These are phyloP conservation scores for Phytophthora quininea DNA, from an alignment of 352 stramenopile species.

Conservation along the genomic window DNA sequence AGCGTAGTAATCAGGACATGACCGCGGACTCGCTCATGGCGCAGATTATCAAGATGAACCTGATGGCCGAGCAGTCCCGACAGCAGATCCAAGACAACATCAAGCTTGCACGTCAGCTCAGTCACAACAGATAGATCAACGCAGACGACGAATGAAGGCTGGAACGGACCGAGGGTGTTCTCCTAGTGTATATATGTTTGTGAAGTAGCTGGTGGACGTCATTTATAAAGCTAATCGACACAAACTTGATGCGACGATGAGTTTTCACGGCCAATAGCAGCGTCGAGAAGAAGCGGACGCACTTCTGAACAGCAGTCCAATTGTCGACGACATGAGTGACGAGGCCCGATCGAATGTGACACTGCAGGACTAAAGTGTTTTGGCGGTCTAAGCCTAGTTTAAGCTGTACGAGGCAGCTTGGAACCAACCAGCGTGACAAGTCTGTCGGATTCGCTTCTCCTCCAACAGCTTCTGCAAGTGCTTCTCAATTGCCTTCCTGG, in stretches of 20 bases:
- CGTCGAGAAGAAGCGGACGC: too few relatives aligned
- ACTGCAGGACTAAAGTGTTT: too few relatives aligned
- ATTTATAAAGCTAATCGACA: conserved; percentile 25
- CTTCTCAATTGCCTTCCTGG: conserved; percentile 59
- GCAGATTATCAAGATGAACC: conserved; percentile 81
- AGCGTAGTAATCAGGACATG: conserved; percentile 19
- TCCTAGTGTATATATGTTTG: conserved; percentile 28
- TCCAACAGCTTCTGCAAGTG: conserved; percentile 68
- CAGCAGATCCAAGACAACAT: conserved; percentile 68
- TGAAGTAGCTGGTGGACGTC: conserved; percentile 26
- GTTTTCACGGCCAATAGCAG: neutral
- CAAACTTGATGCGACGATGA: conserved; percentile 12
- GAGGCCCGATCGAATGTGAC: too few relatives aligned
- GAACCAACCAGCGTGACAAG: conserved; percentile 30
- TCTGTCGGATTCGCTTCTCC: conserved; percentile 43
- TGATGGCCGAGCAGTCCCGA: conserved; percentile 70
- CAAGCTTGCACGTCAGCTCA: conserved; percentile 55
- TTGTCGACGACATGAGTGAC: too few relatives aligned
- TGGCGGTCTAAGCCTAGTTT: neutral
- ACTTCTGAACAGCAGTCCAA: too few relatives aligned
- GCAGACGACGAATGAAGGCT: conserved; percentile 26
- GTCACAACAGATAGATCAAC: conserved; percentile 43
- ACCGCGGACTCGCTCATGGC: conserved; percentile 65
- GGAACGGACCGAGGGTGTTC: conserved; percentile 41
- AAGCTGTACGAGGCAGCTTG: conserved; percentile 41